These are phyloP conservation scores for Syzygium grande DNA, from an alignment of 345 rosid genomes.

Conservation along the genomic window DNA sequence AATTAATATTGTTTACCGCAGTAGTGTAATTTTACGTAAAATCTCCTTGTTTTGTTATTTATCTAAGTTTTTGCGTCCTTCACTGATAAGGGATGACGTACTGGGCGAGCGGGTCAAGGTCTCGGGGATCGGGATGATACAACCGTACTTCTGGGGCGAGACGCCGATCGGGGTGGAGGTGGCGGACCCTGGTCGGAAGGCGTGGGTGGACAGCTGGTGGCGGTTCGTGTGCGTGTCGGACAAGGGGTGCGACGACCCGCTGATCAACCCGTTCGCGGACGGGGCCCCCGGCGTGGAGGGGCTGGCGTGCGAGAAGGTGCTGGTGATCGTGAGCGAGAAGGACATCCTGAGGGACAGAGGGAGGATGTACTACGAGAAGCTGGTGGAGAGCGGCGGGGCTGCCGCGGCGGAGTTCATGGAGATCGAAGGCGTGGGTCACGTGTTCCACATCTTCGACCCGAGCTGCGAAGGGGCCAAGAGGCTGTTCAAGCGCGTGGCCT, in stretches of 20 bases:
- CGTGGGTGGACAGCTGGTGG: constrained; percentile 86
- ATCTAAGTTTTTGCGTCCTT: neutral
- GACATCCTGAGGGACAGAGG: constrained; percentile 62
- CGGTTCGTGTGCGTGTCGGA: constrained; percentile 51
- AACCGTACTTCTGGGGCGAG: constrained; percentile 65
- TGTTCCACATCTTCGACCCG: constrained; percentile 56
- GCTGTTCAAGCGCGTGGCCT: constrained; percentile 35
- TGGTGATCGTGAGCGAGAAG: constrained; percentile 53
- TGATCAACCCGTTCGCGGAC: constrained; percentile 60
- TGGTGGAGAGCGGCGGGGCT: constrained; percentile 40
- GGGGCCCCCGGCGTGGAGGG: constrained; percentile 34
- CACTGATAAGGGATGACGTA: neutral
- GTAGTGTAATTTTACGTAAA: neutral
- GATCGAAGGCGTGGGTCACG: constrained; percentile 57
- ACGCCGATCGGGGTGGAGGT: constrained; percentile 54
- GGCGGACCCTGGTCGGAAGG: constrained; percentile 25
- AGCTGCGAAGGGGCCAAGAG: constrained; percentile 34
- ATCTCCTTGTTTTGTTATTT: neutral
- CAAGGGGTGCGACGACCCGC: constrained; percentile 65
- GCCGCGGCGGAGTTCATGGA: constrained; percentile 50
- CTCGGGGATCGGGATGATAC: constrained; percentile 58
- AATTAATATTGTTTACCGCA: neutral
- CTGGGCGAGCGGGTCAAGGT: constrained; percentile 15
- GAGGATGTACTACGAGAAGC: constrained; percentile 33
- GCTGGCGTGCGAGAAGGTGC: constrained; percentile 40